phyloP scores from a whole-genome alignment of 345 rosid genomes.

The Excoecaria agallocha region DNA sequence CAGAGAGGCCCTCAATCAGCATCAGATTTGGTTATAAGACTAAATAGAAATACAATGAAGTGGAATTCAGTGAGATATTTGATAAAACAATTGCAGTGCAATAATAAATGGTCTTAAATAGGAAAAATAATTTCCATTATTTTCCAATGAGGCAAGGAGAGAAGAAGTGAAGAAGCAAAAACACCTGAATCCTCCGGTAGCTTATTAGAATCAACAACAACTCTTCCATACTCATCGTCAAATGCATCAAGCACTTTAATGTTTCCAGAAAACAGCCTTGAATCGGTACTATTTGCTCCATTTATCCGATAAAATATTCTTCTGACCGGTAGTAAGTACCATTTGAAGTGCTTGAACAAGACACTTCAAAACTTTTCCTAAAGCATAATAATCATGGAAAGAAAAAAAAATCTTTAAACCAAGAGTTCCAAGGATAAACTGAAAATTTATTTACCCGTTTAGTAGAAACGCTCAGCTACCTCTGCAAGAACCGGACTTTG shows the following conservation, averaged over 20 bases:
- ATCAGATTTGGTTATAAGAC: neutral
- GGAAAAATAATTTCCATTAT: slow-evolving; percentile 36
- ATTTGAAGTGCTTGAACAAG: slow-evolving; percentile 40
- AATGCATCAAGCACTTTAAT: slow-evolving; percentile 45
- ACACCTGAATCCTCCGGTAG: slow-evolving; percentile 47
- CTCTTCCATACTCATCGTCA: slow-evolving; percentile 82
- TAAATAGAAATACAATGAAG: neutral
- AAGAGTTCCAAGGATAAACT: no score
- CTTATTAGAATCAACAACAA: slow-evolving; percentile 61
- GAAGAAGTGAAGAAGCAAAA: slow-evolving; percentile 52
- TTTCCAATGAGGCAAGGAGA: slow-evolving; percentile 69
- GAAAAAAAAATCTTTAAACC: no score
- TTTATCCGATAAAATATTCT: slow-evolving; percentile 35
- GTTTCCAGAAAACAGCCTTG: slow-evolving; percentile 36
- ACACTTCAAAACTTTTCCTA: slow-evolving; percentile 37
- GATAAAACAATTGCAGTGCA: neutral
- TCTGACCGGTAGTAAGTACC: slow-evolving; percentile 29
- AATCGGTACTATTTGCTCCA: slow-evolving; percentile 35
- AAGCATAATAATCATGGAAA: neutral
- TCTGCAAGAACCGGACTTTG: slow-evolving; percentile 39
- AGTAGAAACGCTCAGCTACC: slow-evolving; percentile 13
- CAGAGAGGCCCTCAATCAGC: neutral
- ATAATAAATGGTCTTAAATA: neutral
- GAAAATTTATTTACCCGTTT: no score
- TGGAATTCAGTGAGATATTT: neutral